A percentile compares a stretch with the other conserved stretches of the same genome.
phyloP scores from a whole-genome alignment of 176 grass and related monocot genomes.

The Zea luxurians region DNA sequence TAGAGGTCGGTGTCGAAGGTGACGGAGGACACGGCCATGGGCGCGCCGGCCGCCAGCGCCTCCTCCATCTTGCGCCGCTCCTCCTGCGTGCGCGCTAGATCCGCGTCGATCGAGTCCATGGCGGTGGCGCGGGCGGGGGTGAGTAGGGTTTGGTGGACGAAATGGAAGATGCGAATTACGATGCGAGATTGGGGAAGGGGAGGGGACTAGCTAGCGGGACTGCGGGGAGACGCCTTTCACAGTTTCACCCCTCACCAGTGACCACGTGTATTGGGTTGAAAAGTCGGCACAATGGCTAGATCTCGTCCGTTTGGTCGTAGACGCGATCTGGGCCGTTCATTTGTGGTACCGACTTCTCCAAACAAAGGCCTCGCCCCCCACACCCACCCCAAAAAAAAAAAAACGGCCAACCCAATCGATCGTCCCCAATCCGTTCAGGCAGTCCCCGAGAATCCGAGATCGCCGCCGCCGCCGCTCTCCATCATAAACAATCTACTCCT shows the following conservation, averaged over 20 bases:
- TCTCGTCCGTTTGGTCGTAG: neutral
- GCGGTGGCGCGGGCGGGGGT: neutral
- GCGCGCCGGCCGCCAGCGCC: conserved; percentile 38
- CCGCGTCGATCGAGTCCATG: conserved; percentile 81
- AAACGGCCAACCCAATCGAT: neutral
- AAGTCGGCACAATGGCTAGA: neutral
- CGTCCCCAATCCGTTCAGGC: conserved; percentile 10
- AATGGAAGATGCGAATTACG: neutral
- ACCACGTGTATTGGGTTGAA: neutral
- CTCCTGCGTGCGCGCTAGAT: conserved; percentile 81
- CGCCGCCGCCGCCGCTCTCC: neutral
- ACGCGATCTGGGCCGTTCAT: neutral
- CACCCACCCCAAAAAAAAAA: too few relatives aligned
- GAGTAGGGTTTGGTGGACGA: conserved; percentile 15
- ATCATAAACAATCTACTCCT: neutral
- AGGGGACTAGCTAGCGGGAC: neutral
- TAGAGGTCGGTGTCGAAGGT: conserved; percentile 96
- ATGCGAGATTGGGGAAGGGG: neutral
- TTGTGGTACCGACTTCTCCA: neutral
- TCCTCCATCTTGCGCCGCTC: conserved; percentile 87
- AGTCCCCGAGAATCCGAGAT: conserved; percentile 11
- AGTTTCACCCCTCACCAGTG: too few relatives aligned
- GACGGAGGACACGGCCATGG: conserved; percentile 62
- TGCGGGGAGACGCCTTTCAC: neutral
- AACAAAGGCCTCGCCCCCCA: neutral